phyloP scores from a whole-genome alignment of 2,329 filamentous ascomycete species.

The Fusarium domesticum region DNA sequence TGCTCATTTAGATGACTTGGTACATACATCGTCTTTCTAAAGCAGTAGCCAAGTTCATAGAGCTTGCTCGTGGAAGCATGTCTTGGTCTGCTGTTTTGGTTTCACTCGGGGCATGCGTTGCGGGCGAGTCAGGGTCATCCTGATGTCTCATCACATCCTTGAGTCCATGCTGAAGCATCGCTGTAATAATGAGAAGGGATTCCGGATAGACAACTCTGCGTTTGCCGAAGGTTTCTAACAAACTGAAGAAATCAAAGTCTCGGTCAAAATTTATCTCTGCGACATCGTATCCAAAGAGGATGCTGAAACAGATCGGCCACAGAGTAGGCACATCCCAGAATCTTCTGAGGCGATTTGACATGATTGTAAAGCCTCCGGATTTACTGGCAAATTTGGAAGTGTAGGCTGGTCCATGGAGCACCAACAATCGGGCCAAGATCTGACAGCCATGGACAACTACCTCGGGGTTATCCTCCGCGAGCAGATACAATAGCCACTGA shows the following conservation, averaged over 20 bases:
- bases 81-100: slow-evolving; percentile 12
- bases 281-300: slow-evolving; percentile 82
- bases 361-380: slow-evolving; percentile 81
- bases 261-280: slow-evolving; percentile 69
- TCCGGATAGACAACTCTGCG: slow-evolving; percentile 72
- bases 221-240: slow-evolving; percentile 71
- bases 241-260: slow-evolving; percentile 69
- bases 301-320: slow-evolving; percentile 85
- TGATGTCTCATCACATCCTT: slow-evolving; percentile 65
- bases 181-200: slow-evolving; percentile 72
- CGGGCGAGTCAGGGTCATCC: slow-evolving; percentile 56
- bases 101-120: slow-evolving; percentile 9
- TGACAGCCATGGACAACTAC: slow-evolving; percentile 78
- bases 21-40: slow-evolving; percentile 53
- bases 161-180: slow-evolving; percentile 84
- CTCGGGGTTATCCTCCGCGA: slow-evolving; percentile 81
- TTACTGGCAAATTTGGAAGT: slow-evolving; percentile 80
- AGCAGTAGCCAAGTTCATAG: slow-evolving; percentile 64
- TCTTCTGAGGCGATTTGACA: slow-evolving; percentile 75
- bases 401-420: slow-evolving; percentile 78
- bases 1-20: no score
- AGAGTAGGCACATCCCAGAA: slow-evolving; percentile 86
- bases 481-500: slow-evolving; percentile 86
- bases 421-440: slow-evolving; percentile 78
- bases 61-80: slow-evolving; percentile 48